A percentile compares a stretch with the other conserved stretches of the same genome.
Evolutionary conservation across 2,329 filamentous ascomycete genomes (phyloP).

Genomic region (Fusarium acutatum): DNA sequence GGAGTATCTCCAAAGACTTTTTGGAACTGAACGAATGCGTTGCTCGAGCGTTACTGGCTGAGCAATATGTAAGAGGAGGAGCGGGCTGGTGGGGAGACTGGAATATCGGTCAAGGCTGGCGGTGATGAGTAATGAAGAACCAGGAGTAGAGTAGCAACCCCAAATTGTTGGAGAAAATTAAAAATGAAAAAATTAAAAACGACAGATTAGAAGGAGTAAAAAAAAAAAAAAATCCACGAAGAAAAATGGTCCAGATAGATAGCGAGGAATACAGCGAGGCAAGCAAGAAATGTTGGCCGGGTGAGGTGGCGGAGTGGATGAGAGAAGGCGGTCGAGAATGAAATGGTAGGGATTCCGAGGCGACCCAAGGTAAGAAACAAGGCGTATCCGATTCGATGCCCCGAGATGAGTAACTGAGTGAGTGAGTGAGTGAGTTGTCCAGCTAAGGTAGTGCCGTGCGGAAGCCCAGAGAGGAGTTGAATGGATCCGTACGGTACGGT

Average conservation of each 20-base stretch:
- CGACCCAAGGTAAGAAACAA: constrained; percentile 25
- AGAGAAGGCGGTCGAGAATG: constrained; percentile 37
- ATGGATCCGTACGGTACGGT: background rate
- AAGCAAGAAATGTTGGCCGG: constrained; percentile 22
- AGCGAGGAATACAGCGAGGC: constrained; percentile 14
- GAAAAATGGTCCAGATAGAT: constrained; percentile 11
- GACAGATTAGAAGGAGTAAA: constrained; percentile 15
- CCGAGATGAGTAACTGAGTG: constrained; percentile 20
- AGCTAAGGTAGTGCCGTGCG: constrained; percentile 14
- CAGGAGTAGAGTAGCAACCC: constrained; percentile 14
- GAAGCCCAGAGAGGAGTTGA: constrained; percentile 15
- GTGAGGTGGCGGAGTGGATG: constrained; percentile 34
- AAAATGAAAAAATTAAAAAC: background rate
- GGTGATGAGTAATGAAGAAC: constrained; percentile 31
- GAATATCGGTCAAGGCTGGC: constrained; percentile 34
- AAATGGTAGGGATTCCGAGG: constrained; percentile 30
- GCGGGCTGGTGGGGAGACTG: constrained; percentile 30
- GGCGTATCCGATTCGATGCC: constrained; percentile 30
- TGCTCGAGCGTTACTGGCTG: constrained; percentile 31
- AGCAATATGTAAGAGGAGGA: constrained; percentile 13
- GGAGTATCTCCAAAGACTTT: constrained; percentile 19
- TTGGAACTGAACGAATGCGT: constrained; percentile 8
- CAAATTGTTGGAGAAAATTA: constrained; percentile 1
- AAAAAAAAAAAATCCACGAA: background rate
- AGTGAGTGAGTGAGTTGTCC: constrained; percentile 14